Conservation (phyloP, 768 basidiomycete species). For the Macrolepiota dolichaula region DNA sequence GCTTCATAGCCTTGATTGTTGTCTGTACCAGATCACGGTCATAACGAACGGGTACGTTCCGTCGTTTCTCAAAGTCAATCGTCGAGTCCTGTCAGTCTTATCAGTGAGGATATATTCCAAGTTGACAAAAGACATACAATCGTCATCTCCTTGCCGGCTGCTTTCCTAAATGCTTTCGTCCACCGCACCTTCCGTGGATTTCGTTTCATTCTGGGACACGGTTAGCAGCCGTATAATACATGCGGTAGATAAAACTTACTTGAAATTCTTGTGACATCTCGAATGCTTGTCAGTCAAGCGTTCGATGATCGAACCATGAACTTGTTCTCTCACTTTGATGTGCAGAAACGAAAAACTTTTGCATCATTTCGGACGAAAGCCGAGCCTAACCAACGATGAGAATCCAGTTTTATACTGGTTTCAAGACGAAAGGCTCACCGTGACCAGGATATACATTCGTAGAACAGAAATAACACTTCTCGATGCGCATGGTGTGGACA, state of each 20-base stretch:
- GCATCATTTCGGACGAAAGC: constrained; percentile 98
- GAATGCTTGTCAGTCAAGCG: not conserved
- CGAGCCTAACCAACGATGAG: constrained; percentile 46
- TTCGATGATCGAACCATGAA: not conserved
- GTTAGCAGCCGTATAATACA: constrained; percentile 4
- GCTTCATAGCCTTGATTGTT: constrained; percentile 95
- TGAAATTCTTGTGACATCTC: constrained; percentile 99
- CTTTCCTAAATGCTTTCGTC: constrained; percentile 99
- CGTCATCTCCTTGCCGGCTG: constrained; percentile 99
- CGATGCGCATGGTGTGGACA: constrained; percentile 69
- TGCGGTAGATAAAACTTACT: constrained; percentile 42
- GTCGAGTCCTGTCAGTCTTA: constrained; percentile 76
- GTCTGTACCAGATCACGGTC: constrained; percentile 91
- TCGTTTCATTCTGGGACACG: constrained; percentile 82
- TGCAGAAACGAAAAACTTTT: constrained; percentile 97
- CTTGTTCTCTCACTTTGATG: constrained; percentile 72
- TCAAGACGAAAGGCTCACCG: constrained; percentile 41
- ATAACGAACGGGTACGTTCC: constrained; percentile 96
- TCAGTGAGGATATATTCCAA: not conserved
- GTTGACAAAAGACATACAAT: constrained; percentile 57
- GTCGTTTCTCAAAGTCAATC: constrained; percentile 97
- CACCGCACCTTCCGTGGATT: constrained; percentile 98
- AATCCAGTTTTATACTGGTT: not conserved
- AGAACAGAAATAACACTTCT: constrained; percentile 99
- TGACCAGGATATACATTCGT: constrained; percentile 96